phyloP scores from a whole-genome alignment of 306 rosid genomes.

The Chamaecrista fasciculata region DNA sequence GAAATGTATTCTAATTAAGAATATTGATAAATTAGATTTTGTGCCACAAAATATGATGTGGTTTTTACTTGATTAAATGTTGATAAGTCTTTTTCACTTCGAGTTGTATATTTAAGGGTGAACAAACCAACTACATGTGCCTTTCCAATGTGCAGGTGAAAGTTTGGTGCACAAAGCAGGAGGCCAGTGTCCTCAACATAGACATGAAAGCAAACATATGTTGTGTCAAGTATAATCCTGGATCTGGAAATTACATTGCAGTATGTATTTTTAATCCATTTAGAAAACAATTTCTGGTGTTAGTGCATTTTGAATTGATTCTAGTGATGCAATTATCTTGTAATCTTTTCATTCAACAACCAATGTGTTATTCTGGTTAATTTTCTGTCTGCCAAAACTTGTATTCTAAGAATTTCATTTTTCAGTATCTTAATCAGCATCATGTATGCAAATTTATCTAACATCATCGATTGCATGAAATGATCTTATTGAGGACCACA shows the following conservation, averaged over 20 bases:
- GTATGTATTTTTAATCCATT: conserved; percentile 50
- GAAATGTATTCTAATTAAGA: not conserved
- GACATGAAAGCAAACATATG: conserved; percentile 99
- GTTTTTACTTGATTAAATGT: conserved; percentile 1
- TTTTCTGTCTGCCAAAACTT: conserved; percentile 9
- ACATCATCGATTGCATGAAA: not conserved
- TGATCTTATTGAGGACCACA: conserved; percentile 2
- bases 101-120: conserved; percentile 10
- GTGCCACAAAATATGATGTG: not conserved
- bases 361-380: conserved; percentile 19
- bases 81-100: not conserved
- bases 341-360: conserved; percentile 26
- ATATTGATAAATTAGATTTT: conserved; percentile 8
- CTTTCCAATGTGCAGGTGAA: conserved; percentile 66
- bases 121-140: conserved; percentile 16
- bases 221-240: conserved; percentile 95
- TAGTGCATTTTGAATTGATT: conserved; percentile 21
- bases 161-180: conserved; percentile 95
- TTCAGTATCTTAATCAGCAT: conserved; percentile 15
- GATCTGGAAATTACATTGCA: conserved; percentile 84
- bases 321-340: conserved; percentile 7
- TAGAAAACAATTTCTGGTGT: conserved; percentile 19
- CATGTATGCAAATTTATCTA: conserved; percentile 2
- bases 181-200: conserved; percentile 82
- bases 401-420: not conserved